Base-by-base conservation (phyloP, 257 asterid genomes). In the Scutellaria barbata region DNA sequence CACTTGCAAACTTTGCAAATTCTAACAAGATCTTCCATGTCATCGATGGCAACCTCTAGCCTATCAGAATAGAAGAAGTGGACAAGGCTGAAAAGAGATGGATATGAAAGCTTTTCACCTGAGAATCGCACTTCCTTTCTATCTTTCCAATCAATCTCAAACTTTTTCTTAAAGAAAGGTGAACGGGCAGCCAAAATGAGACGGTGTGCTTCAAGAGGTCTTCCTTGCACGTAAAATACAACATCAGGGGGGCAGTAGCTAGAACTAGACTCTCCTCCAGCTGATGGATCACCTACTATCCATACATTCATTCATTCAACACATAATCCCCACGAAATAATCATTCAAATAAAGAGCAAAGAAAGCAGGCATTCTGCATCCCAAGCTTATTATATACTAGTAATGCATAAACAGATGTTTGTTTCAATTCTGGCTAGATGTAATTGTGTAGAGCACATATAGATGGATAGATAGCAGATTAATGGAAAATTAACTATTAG, bases 1-100 rank as follows among this genome's bases (percentile, higher is more conserved):
- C 96, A 93, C 86, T 85, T 89, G 90, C 96, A 90, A 68, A 93
- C 98, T 80, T 81, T 83, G 85, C 97, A 93, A 64, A 93, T 89
- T 74, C 92, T 89, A 58, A 74, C 90, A 75, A 93, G 95, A 85
- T 90, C 92, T 68, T 89, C 96, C 95, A 89, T 90, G 85, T 87
- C 91, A 66, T 89, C 90, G 5, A 93, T 88, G 5, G 94, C 81
- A 33, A 93, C 84, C 83, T 93, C 98, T 40, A 93, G 90, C 74
- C 98, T 85, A 73, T 93, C 97, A 20, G 92, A 90, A 77, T 90
- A 93, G 71, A 93, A 93, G 86, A 90, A 93, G 75, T 85, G 92
- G 61, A 90, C 74, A 75, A 90, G 96, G 92, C 98, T 87, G 73
- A 86, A 90, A 41, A 93, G 95, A 57, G 97, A 90, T 22, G 88